Evolutionary conservation across 331 rosid species (phyloP), one percentile per base, ranked within the genome.

Genomic region (Phaseolus coccineus): DNA sequence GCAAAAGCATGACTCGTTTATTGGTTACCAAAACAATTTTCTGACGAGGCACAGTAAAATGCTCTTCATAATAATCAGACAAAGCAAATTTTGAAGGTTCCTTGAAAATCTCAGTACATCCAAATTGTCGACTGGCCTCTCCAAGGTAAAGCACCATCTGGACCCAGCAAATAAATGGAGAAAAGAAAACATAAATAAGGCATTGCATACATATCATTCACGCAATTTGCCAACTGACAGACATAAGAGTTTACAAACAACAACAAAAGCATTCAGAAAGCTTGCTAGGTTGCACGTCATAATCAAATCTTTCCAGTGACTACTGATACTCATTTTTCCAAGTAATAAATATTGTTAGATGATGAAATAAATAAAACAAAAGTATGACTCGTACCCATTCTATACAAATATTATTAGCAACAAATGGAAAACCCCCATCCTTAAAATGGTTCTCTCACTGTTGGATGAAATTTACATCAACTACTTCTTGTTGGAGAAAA

Each of bases 141-240:
- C 90, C 99, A 51, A 96, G 96, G 91, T 87, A 90, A 71, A 96
- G 93, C 77, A 93, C 89, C 99, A 96, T 93, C 99, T 95, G 80
- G 81, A 76, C 71, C 57, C 57, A 75, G 52, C 33, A 77, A 76
- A 85, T 39, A 71, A 39, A 39, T 58, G 11, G 53, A 58, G 61
- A 59, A 63, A 68, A 58, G 59, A 73, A 67, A 72, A 37, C 70
- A 72, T 8, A 37, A 31, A 28, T 76, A 61, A 72, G 50, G 61
- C 10, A 51, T 69, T 46, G 31, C 73, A 64, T 61, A 57, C 61
- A 69, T 72, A 77, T 40, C 33, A 71, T 64, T 59, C 16, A 74
- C 24, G 24, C 37, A 80, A 65, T 71, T 84, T 58, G 27, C 24
- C 48, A 22, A 69, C 28, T 6, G 71, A 51, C 77, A 31, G 59